Evolutionary conservation across 176 grass and related monocot genomes (phyloP).

Genomic region (Aegilops sharonensis): DNA sequence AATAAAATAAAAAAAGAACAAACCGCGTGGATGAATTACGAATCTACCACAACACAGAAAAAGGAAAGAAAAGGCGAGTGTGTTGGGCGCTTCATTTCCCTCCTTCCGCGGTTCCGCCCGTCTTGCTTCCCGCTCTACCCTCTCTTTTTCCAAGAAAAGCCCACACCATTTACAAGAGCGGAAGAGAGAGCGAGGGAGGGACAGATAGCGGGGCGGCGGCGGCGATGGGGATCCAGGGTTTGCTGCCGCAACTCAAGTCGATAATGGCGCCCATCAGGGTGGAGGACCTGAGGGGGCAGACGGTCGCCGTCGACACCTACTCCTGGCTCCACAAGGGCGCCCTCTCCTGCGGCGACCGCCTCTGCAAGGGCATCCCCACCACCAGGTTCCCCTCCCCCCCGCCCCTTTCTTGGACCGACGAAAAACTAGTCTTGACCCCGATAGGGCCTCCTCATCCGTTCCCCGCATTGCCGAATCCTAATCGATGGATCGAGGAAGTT

Average conservation of each 20-base stretch:
- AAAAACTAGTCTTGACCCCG: neutral
- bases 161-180: neutral
- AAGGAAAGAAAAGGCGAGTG: neutral
- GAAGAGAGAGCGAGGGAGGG: neutral
- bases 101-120: neutral
- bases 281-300: slow-evolving; percentile 76
- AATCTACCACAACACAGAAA: too few species aligned
- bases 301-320: slow-evolving; percentile 88
- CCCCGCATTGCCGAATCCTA: neutral
- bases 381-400: slow-evolving; percentile 41
- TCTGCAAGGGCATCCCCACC: slow-evolving; percentile 94
- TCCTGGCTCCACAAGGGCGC: slow-evolving; percentile 99
- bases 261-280: slow-evolving; percentile 84
- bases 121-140: slow-evolving; percentile 34
- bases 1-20: too few species aligned
- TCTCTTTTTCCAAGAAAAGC: slow-evolving; percentile 6
- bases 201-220: neutral
- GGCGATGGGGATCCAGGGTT: slow-evolving; percentile 87
- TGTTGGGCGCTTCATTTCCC: neutral
- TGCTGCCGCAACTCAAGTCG: slow-evolving; percentile 85
- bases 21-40: too few species aligned
- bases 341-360: slow-evolving; percentile 70
- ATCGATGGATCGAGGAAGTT: slow-evolving; percentile 15
- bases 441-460: slow-evolving; percentile 5
- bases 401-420: slow-evolving; percentile 10